Evolutionary conservation across 345 rosid genomes (phyloP).

Genomic region (Salix koriyanagi): DNA sequence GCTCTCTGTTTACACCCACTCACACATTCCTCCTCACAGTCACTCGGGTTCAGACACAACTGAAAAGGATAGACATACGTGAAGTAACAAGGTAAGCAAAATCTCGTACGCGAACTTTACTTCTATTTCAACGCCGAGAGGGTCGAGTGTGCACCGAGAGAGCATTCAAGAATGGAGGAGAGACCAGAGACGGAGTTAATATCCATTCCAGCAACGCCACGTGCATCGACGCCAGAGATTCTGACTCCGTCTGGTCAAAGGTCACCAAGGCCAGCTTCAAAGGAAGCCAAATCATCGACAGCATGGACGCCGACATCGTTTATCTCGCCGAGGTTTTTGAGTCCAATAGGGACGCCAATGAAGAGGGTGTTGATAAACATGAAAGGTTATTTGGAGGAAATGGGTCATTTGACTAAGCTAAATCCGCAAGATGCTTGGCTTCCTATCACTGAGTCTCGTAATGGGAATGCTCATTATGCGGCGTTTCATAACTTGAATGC

Average conservation of each 20-base stretch:
- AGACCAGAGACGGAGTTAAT: slow-evolving; percentile 98
- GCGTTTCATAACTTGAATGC: slow-evolving; percentile 97
- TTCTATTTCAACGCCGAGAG: no score
- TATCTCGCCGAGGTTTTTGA: slow-evolving; percentile 88
- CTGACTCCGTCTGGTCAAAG: slow-evolving; percentile 91
- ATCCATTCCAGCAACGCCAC: slow-evolving; percentile 94
- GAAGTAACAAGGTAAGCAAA: neutral
- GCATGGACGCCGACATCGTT: slow-evolving; percentile 98
- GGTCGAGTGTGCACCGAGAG: no score
- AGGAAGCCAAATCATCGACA: slow-evolving; percentile 61
- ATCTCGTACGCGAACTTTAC: neutral
- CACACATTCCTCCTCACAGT: slow-evolving; percentile 13
- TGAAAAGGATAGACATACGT: neutral
- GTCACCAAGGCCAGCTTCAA: slow-evolving; percentile 75
- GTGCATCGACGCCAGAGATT: slow-evolving; percentile 90
- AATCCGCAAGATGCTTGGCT: slow-evolving; percentile 99
- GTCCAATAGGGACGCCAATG: slow-evolving; percentile 98
- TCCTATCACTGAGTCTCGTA: slow-evolving; percentile 92
- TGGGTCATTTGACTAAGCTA: slow-evolving; percentile 90
- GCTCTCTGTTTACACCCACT: slow-evolving; percentile 4
- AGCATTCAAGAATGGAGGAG: slow-evolving; percentile 57
- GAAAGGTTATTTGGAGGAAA: slow-evolving; percentile 90
- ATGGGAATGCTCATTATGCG: slow-evolving; percentile 96
- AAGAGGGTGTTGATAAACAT: slow-evolving; percentile 87
- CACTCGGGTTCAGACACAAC: neutral